Conservation (phyloP, 306 rosid genomes). For the Cajanus cajan region DNA sequence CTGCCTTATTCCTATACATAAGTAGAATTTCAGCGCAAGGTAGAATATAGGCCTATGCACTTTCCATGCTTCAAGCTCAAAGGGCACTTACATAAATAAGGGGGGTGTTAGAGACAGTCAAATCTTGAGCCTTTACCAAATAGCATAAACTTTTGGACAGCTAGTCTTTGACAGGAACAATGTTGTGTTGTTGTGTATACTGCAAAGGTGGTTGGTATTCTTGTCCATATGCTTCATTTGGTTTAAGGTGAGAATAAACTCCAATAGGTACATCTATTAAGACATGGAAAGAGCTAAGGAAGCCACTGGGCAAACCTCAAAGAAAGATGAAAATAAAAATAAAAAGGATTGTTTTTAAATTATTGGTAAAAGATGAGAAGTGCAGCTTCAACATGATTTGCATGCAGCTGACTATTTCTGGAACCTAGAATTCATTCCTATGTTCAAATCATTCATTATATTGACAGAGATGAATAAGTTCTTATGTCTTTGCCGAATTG, state of each 20-base stretch:
- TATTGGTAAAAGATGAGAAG: neutral
- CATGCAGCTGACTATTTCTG: neutral
- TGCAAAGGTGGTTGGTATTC: neutral
- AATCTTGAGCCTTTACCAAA: neutral
- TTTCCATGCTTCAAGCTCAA: neutral
- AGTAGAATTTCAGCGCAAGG: neutral
- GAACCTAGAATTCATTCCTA: neutral
- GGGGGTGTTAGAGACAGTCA: neutral
- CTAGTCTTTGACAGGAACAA: neutral
- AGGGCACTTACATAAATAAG: neutral
- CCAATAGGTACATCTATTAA: neutral
- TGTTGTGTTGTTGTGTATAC: neutral
- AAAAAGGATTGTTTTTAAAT: neutral
- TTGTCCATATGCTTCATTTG: neutral
- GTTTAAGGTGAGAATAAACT: neutral
- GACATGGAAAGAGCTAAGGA: neutral
- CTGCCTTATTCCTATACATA: neutral
- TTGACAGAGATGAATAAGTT: neutral
- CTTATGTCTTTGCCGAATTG: neutral
- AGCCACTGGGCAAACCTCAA: neutral
- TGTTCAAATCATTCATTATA: neutral
- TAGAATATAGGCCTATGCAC: neutral
- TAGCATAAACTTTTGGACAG: neutral
- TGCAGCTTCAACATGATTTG: neutral
- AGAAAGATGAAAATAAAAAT: neutral